Percentiles rank a stretch among this genome's conserved stretches.
Evolutionary conservation across 2,329 filamentous ascomycete species (phyloP).

Genomic region (Sporothrix sp.): DNA sequence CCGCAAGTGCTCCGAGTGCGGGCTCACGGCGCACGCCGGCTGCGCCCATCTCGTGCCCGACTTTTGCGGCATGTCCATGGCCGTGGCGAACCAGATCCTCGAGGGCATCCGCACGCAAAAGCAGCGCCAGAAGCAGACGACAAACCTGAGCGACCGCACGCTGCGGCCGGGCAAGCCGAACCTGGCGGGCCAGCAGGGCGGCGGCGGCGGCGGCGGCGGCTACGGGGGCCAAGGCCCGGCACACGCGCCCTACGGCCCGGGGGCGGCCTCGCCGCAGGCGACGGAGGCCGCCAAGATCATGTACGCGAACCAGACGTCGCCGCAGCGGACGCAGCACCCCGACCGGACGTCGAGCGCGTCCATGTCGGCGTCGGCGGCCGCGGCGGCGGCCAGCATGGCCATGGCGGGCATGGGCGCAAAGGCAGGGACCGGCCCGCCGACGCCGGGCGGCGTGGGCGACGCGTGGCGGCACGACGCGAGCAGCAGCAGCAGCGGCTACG

Average conservation of each 20-base stretch:
- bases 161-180: conserved; percentile 46
- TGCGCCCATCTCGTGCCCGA: conserved; percentile 95
- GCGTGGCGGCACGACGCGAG: conserved; percentile 24
- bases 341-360: conserved; percentile 43
- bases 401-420: conserved; percentile 42
- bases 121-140: conserved; percentile 42
- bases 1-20: conserved; percentile 90
- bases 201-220: conserved; percentile 1
- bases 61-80: conserved; percentile 99
- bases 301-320: conserved; percentile 45
- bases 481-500: conserved; percentile 24
- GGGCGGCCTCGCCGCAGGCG: conserved; percentile 40
- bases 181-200: conserved; percentile 12
- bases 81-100: conserved; percentile 86
- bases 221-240: conserved; percentile 9
- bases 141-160: conserved; percentile 55
- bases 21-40: conserved; percentile 78
- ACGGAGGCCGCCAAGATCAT: conserved; percentile 55
- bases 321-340: conserved; percentile 40
- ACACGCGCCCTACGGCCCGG: conserved; percentile 23
- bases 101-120: conserved; percentile 76
- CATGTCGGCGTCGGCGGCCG: conserved; percentile 40
- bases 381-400: conserved; percentile 45
- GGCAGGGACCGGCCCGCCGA: conserved; percentile 20
- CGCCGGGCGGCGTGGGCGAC: conserved; percentile 22